phyloP scores from a whole-genome alignment of 331 rosid species.

The Malus hybrid region DNA sequence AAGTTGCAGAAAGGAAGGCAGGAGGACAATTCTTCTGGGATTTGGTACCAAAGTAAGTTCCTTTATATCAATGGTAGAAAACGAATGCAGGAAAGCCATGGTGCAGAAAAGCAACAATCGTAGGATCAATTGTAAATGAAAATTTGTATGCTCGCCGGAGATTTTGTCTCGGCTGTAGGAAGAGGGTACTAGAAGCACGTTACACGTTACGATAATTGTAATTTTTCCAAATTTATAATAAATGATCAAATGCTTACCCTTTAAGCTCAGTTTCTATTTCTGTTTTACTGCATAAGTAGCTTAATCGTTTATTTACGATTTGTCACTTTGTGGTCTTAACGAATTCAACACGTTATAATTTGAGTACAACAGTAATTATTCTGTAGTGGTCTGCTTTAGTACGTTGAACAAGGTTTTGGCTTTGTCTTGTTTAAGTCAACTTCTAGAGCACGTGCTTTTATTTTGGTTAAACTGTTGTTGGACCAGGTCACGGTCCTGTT shows the following conservation, averaged over 20 bases:
- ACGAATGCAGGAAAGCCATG: background rate
- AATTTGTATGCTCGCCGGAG: background rate
- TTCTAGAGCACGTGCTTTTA: background rate
- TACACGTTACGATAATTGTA: background rate
- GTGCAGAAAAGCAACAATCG: background rate
- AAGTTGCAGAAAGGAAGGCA: conserved; percentile 21
- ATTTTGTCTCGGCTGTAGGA: background rate
- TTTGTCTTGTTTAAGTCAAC: conserved; percentile 14
- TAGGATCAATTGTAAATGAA: background rate
- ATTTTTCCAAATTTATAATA: background rate
- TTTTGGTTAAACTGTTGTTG: background rate
- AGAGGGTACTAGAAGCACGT: background rate
- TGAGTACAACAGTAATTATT: too few species aligned
- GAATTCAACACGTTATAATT: too few species aligned
- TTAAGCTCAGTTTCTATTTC: background rate
- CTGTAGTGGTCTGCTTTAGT: too few species aligned
- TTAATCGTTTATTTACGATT: background rate
- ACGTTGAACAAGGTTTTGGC: background rate
- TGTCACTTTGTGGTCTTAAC: too few species aligned
- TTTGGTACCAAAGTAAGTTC: too few species aligned
- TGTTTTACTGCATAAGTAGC: background rate
- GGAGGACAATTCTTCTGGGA: background rate
- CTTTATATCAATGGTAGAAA: too few species aligned
- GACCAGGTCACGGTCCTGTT: conserved; percentile 15
- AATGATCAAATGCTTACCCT: background rate